Conservation (phyloP, 2,329 filamentous ascomycete genomes). For the Pyrenochaeta sp. region DNA sequence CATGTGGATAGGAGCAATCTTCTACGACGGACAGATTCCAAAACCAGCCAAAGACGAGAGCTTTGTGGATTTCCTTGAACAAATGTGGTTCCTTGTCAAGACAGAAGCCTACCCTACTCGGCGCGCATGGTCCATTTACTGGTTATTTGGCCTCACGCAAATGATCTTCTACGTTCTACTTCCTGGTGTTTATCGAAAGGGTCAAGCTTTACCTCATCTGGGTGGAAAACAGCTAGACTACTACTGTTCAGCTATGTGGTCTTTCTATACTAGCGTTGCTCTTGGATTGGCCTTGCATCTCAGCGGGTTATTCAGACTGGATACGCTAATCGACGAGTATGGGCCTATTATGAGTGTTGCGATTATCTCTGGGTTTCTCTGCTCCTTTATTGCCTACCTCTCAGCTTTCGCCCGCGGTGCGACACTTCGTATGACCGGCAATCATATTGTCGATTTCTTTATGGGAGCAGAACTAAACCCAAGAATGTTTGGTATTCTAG, state of each 20-base stretch:
- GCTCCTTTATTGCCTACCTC: conserved; percentile 83
- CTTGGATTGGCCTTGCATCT: conserved; percentile 77
- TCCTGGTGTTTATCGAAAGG: conserved; percentile 86
- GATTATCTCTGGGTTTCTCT: conserved; percentile 86
- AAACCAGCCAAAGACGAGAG: conserved; percentile 70
- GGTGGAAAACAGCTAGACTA: conserved; percentile 88
- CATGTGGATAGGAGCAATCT: conserved; percentile 97
- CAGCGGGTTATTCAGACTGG: conserved; percentile 84
- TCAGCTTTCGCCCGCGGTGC: conserved; percentile 82
- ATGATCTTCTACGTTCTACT: conserved; percentile 81
- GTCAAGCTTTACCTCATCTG: conserved; percentile 84
- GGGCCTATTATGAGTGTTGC: conserved; percentile 91
- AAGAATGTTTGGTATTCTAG: conserved; percentile 80
- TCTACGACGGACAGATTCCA: conserved; percentile 87
- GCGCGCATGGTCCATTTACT: conserved; percentile 92
- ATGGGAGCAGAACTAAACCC: conserved; percentile 90
- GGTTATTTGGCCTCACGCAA: conserved; percentile 89
- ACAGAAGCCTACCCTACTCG: conserved; percentile 82
- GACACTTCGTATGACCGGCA: conserved; percentile 90
- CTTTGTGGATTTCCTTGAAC: conserved; percentile 73
- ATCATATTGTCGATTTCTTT: conserved; percentile 85
- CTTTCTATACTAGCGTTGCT: conserved; percentile 85
- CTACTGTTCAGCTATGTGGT: conserved; percentile 90
- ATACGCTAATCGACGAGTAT: conserved; percentile 94
- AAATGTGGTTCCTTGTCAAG: conserved; percentile 77